Evolutionary conservation across 2,329 filamentous ascomycete species (phyloP), one percentile per base, ranked within the genome.

Genomic region (Ophiostoma himal-ulmi): DNA sequence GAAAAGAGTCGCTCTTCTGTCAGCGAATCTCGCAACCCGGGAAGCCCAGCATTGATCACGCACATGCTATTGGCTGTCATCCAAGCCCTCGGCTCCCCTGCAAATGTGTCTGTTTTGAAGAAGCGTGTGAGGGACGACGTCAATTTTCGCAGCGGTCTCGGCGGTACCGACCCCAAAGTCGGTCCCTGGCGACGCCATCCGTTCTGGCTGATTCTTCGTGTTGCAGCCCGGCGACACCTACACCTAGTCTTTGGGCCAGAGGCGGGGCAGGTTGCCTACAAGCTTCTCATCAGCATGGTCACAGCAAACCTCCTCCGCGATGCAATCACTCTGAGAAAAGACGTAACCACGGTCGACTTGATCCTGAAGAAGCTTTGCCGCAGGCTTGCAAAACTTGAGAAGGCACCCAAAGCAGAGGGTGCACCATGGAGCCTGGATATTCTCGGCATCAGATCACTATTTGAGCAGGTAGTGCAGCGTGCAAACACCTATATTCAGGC

Each of bases 71-170:
- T 90, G 78, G 82, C 86, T 0, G 76, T 91, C 0, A 77, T 92
- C 0, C 83, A 87, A 74, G 83, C 81, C 0, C 80, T 84, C 6
- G 89, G 89, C 0, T 70, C 75, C 0, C 73, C 78, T 0, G 71
- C 79, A 0, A 69, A 77, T 0, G 77, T 82, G 0, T 73, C 77
- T 0, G 34, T 80, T 0, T 75, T 90, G 1, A 79, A 79, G 0
- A 92, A 92, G 75, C 80, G 84, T 1, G 82, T 91, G 0, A 82
- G 86, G 0, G 89, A 91, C 68, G 88, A 90, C n/a, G 83, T 90
- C 0, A 82, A 81, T 14, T 83, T 85, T 75, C 75, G 78, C 0
- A 75, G 82, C 0, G 79, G 82, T 0, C 76, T 81, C 0, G 75
- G 80, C 0, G 44, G 44, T 7, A 52, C 44, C 6, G 44, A 52